Evolutionary conservation across 2,329 filamentous ascomycete genomes (phyloP), one percentile per base, ranked within the genome.

Genomic region (Hypocrella siamensis): DNA sequence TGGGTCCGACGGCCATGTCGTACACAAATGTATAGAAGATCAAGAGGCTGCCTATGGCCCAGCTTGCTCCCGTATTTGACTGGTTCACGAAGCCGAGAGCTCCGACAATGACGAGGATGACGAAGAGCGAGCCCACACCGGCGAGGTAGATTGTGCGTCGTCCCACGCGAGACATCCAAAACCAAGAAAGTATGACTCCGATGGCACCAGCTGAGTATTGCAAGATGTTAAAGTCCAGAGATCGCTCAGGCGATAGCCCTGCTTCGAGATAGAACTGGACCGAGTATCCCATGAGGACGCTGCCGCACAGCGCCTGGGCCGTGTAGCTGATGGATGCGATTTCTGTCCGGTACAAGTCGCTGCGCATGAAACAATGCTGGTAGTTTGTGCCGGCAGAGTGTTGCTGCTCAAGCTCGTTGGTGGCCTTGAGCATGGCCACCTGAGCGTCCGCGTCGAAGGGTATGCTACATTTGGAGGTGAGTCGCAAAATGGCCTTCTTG

Each of bases 1-100:
- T 80, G 0, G 81, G 85, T 17, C 82, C 82, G 31, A 90, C 80
- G 0, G 79, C 78, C 22, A 83, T 61, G 48, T 88, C 79, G 54
- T 88, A 90, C 42, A 73, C 67, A 27, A 84, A 57, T 2, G 82
- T 75, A 37, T 73, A 52, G 19, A 84, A 57, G 74, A 88, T 82
- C 51, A 88, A 78, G 0, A 79, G 84, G 2, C 78, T 79, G 34
- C 83, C 60, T 6, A 76, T 75, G 1, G 65, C 70, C 35, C 67
- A 54, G 24, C 65, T 47, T 4, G 65, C 58, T 44, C 79, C 61
- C 1, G 54, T 44, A 0, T 62, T 56, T 0, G 73, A 68, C 0
- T 77, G 73, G 2, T 28, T 14, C 19, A 84, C 63, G 4, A 28
- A 18, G 7, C 17, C 17, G 28, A 26, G 19, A 2, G 85, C 84